These are phyloP conservation scores for Entomortierella chlamydospora DNA, from an alignment of 192 early-diverging fungal species.

Conservation along the genomic window DNA sequence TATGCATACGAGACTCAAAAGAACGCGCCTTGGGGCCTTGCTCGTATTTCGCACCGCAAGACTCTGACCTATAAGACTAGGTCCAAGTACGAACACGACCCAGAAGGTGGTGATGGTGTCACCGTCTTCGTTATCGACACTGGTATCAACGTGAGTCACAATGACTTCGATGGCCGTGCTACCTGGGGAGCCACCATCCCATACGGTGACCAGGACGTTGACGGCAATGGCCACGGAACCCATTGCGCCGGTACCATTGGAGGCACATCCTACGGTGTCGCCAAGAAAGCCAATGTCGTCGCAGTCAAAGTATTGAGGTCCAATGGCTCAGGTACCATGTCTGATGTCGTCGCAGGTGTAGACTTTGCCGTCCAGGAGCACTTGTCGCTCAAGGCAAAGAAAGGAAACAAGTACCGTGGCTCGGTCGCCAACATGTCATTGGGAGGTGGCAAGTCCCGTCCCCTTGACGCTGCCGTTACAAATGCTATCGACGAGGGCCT, in stretches of 20 bases:
- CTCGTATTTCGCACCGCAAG: slow-evolving; percentile 84
- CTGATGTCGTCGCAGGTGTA: slow-evolving; percentile 79
- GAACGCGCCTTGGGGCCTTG: slow-evolving; percentile 88
- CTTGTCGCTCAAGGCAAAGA: slow-evolving; percentile 50
- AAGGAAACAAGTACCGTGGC: slow-evolving; percentile 75
- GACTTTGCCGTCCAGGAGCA: slow-evolving; percentile 58
- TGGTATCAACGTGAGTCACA: slow-evolving; percentile 84
- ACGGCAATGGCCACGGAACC: slow-evolving; percentile 87
- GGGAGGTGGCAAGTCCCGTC: slow-evolving; percentile 83
- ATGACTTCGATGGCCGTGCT: slow-evolving; percentile 94
- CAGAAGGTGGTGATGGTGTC: slow-evolving; percentile 81
- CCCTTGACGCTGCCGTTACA: slow-evolving; percentile 82
- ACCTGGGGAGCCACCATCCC: slow-evolving; percentile 84
- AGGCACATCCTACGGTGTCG: slow-evolving; percentile 85
- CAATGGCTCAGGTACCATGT: slow-evolving; percentile 83
- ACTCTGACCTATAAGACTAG: slow-evolving; percentile 67
- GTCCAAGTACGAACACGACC: slow-evolving; percentile 80
- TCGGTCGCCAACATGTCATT: slow-evolving; percentile 95
- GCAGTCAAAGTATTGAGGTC: slow-evolving; percentile 94
- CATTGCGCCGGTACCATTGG: slow-evolving; percentile 93
- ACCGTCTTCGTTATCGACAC: slow-evolving; percentile 98
- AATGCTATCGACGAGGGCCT: slow-evolving; percentile 84
- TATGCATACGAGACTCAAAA: slow-evolving; percentile 74
- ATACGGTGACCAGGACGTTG: slow-evolving; percentile 67
- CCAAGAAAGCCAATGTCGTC: slow-evolving; percentile 86